Evolutionary conservation across 495 filamentous ascomycete genomes (phyloP).

Genomic region (Penicillium atrosanguineum): DNA sequence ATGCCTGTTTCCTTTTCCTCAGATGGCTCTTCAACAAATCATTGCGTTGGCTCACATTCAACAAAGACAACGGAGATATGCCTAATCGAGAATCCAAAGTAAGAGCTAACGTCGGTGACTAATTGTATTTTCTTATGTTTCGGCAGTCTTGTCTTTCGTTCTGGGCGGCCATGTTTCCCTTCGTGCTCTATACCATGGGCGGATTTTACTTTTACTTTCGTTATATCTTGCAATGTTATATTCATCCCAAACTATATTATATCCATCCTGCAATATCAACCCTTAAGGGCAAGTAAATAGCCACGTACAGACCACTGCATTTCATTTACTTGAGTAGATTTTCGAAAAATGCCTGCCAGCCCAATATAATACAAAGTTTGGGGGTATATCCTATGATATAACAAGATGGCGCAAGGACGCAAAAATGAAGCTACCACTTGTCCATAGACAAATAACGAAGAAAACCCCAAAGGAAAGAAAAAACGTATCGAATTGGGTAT

Average conservation of each 20-base stretch:
- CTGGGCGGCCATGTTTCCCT: background rate
- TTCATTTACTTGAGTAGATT: background rate
- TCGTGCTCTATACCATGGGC: background rate
- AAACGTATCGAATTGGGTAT: background rate
- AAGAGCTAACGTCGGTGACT: background rate
- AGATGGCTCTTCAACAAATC: background rate
- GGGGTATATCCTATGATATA: background rate
- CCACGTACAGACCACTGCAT: too few species aligned
- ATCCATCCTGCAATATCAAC: background rate
- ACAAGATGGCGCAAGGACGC: background rate
- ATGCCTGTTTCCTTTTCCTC: background rate
- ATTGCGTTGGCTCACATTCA: background rate
- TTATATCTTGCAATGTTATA: too few species aligned
- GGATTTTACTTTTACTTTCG: too few species aligned
- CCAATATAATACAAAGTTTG: constrained; percentile 1
- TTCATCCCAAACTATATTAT: background rate
- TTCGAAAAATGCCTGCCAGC: background rate
- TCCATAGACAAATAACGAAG: background rate
- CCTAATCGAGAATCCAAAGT: background rate
- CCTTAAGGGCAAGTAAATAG: too few species aligned
- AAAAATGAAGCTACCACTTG: background rate
- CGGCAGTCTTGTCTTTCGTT: background rate
- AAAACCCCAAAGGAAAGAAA: background rate
- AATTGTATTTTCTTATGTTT: background rate
- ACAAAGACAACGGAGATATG: constrained; percentile 7